These are phyloP conservation scores for Colletotrichum liriopes DNA, from an alignment of 2,329 filamentous ascomycete genomes.

Conservation along the genomic window DNA sequence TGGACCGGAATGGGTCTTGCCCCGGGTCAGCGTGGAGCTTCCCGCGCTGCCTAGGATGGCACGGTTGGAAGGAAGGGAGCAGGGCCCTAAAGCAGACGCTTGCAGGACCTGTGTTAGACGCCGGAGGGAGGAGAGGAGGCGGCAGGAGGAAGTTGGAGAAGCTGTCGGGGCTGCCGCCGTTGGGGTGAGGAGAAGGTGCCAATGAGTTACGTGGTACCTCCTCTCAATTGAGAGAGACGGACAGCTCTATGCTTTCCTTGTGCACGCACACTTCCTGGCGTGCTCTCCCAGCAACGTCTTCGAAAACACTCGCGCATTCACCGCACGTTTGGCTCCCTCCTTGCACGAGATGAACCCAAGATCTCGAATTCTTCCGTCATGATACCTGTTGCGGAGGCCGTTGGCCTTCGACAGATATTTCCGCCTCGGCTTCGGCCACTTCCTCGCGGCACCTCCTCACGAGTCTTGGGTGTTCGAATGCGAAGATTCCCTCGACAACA, in stretches of 20 bases:
- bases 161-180: neutral
- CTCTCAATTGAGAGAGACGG: neutral
- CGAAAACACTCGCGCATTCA: neutral
- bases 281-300: slow-evolving; percentile 1
- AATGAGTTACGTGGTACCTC: neutral
- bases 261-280: neutral
- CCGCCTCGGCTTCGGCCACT: slow-evolving; percentile 44
- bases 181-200: neutral
- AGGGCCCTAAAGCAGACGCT: slow-evolving; percentile 34
- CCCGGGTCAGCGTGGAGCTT: slow-evolving; percentile 34
- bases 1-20: slow-evolving; percentile 40
- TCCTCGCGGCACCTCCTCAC: slow-evolving; percentile 48
- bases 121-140: slow-evolving; percentile 16
- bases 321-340: neutral
- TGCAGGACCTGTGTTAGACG: slow-evolving; percentile 31
- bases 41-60: slow-evolving; percentile 36
- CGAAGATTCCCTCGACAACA: slow-evolving; percentile 42
- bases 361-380: slow-evolving; percentile 12
- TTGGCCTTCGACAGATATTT: slow-evolving; percentile 46
- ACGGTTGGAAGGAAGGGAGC: slow-evolving; percentile 32
- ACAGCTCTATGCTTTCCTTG: neutral
- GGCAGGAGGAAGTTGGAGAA: slow-evolving; percentile 26
- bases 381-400: slow-evolving; percentile 45
- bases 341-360: slow-evolving; percentile 14
- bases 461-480: slow-evolving; percentile 47